Conservation (phyloP, 176 grass and related monocot genomes). For the Tillandsia fasciculata region DNA sequence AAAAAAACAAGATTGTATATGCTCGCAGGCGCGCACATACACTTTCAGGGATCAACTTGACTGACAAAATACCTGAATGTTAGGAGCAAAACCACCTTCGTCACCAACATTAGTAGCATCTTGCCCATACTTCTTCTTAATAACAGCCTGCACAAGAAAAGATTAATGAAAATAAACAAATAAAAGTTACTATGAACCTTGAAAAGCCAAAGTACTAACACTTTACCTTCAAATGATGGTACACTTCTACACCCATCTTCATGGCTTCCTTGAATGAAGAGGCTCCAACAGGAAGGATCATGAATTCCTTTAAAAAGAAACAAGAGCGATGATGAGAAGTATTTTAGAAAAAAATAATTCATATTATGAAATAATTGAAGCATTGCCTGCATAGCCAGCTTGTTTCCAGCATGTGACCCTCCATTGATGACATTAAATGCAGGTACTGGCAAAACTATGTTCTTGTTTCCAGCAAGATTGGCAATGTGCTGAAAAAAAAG, state of each 20-base stretch:
- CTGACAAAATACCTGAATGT: conserved; percentile 62
- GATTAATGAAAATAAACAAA: not conserved
- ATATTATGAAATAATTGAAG: not conserved
- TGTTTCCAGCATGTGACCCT: conserved; percentile 94
- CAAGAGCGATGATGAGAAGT: conserved; percentile 6
- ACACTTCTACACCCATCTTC: conserved; percentile 99
- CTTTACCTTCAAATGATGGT: conserved; percentile 81
- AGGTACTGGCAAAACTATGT: conserved; percentile 73
- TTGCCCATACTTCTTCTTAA: conserved; percentile 99
- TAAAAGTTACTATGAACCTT: not conserved
- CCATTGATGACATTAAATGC: conserved; percentile 97
- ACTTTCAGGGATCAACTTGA: not conserved
- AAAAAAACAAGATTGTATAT: no score
- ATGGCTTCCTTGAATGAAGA: conserved; percentile 91
- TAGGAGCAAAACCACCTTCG: conserved; percentile 98
- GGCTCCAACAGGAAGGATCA: conserved; percentile 86
- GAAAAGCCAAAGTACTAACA: not conserved
- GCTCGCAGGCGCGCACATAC: no score
- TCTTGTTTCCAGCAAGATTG: conserved; percentile 87
- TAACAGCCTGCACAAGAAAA: conserved; percentile 47
- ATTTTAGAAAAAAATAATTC: not conserved
- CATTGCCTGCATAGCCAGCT: conserved; percentile 89
- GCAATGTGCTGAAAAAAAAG: conserved; percentile 62
- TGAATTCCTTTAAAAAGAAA: conserved; percentile 59
- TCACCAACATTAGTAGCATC: conserved; percentile 97